Evolutionary conservation across 345 rosid genomes (phyloP), one percentile per base, ranked within the genome.

Genomic region (Balakata baccata): DNA sequence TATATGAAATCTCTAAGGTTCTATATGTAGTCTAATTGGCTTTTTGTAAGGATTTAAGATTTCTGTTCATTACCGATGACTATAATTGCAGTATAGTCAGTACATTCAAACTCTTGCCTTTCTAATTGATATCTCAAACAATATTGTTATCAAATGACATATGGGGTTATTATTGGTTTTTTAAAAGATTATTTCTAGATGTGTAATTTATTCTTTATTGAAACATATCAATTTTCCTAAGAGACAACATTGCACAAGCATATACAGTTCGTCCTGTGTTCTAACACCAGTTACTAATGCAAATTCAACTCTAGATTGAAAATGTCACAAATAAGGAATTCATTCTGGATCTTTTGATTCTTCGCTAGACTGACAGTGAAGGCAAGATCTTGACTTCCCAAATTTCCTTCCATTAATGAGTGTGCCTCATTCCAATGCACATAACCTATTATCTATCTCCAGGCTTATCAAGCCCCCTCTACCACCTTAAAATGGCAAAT

Each of bases 231-330:
- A 49, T 34, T n/a, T 23, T 50, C 54, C 56, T 10, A 23, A 37
- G 0, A 62, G 11, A 38, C 57, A 72, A 37, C 49, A 38, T n/a
- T 63, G 68, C 49, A 61, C 49, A 64, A 62, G 38, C 59, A 72
- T 63, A 38, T 38, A 11, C 11, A 29, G 16, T 61, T n/a, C 60
- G 49, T 29, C 69, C 13, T 18, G 43, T 25, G 29, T 23, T n/a
- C 53, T 66, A 47, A 10, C 25, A 46, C 46, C 46, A 66, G 64
- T 57, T 57, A 39, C 58, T 50, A 69, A 66, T 63, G 70, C 77
- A 69, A 62, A 72, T 69, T 66, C 54, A 56, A 64, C 63, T 54
- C 71, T 68, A 56, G 57, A 69, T 38, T 51, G 59, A 50, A 62
- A 22, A 54, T 23, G 57, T 50, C 50, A 9, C 51, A 54, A 14